A percentile compares a stretch with the other conserved stretches of the same genome.
phyloP scores from a whole-genome alignment of 2,329 filamentous ascomycete genomes.

The Scortechinia acanthostroma region DNA sequence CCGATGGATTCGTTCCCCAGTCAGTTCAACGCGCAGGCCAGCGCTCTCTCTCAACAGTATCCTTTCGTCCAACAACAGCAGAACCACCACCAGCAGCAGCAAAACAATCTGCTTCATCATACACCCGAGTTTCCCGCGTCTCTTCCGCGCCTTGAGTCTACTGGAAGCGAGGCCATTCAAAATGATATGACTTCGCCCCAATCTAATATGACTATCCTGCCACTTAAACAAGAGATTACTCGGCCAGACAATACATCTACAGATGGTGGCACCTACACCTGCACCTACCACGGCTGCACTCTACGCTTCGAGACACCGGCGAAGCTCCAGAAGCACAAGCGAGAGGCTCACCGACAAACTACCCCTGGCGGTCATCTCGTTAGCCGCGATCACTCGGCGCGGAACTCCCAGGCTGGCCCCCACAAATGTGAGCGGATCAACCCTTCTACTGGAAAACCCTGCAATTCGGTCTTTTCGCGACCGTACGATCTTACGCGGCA shows the following conservation, averaged over 20 bases:
- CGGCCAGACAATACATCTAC: constrained; percentile 58
- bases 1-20: neutral
- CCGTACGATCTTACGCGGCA: constrained; percentile 95
- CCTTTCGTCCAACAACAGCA: constrained; percentile 27
- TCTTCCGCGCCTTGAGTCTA: neutral
- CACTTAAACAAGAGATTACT: too few relatives aligned
- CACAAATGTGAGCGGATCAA: constrained; percentile 91
- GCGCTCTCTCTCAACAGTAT: constrained; percentile 37
- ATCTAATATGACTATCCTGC: constrained; percentile 19
- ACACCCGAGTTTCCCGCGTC: neutral
- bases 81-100: constrained; percentile 12
- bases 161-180: neutral
- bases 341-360: constrained; percentile 81
- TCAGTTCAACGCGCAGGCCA: neutral
- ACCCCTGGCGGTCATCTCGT: constrained; percentile 29
- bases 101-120: neutral
- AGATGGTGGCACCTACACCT: constrained; percentile 86
- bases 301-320: constrained; percentile 81
- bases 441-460: constrained; percentile 88
- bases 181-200: neutral
- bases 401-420: constrained; percentile 78
- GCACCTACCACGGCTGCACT: constrained; percentile 86
- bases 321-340: constrained; percentile 88
- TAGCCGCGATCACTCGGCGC: constrained; percentile 15
- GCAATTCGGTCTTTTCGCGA: constrained; percentile 86